These are phyloP conservation scores for Solanum dulcamara DNA, from an alignment of 257 asterid genomes.

Conservation along the genomic window DNA sequence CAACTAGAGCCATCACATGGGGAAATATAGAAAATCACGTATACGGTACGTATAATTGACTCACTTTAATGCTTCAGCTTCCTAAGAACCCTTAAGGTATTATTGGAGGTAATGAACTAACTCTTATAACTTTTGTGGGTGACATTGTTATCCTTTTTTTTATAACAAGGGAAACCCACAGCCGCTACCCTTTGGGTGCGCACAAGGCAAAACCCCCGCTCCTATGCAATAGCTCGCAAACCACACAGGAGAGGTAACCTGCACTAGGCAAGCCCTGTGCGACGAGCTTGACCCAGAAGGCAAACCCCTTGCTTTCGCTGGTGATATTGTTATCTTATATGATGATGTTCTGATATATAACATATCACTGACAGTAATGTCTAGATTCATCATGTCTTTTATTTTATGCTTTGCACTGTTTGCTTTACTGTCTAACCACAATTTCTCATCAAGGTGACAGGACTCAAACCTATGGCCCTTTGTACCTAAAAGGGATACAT, in stretches of 20 bases:
- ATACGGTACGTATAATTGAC: not conserved
- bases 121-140: not conserved
- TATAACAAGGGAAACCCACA: too few relatives aligned
- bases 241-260: too few relatives aligned
- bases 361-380: not conserved
- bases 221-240: too few relatives aligned
- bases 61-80: not conserved
- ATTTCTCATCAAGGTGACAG: too few relatives aligned
- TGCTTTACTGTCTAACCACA: too few relatives aligned
- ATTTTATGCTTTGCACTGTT: not conserved
- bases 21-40: not conserved
- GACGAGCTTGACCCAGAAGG: too few relatives aligned
- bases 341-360: not conserved
- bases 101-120: not conserved
- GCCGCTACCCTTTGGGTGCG: too few relatives aligned
- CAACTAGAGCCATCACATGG: not conserved
- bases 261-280: too few relatives aligned
- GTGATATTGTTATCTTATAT: not conserved
- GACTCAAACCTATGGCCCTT: too few relatives aligned
- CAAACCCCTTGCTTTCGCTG: too few relatives aligned
- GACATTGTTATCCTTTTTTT: not conserved
- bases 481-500: too few relatives aligned
- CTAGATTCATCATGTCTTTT: not conserved
- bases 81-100: not conserved
- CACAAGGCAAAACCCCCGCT: too few relatives aligned